These are phyloP conservation scores for Escallonia rubra DNA, from an alignment of 129 eudicot species.

Conservation along the genomic window DNA sequence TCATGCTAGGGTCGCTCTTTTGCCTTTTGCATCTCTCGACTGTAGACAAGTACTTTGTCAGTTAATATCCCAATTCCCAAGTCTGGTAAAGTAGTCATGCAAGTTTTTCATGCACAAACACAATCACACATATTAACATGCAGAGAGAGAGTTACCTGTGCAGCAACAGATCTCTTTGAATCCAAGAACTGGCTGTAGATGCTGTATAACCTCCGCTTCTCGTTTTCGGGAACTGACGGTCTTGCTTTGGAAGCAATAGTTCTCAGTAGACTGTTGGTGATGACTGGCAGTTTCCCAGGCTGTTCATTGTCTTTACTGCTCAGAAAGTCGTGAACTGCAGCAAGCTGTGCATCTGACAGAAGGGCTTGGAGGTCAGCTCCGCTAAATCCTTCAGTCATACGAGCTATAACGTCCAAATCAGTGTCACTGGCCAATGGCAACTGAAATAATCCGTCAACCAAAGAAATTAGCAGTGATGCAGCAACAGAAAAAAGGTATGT, in stretches of 20 bases:
- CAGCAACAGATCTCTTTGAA: conserved; percentile 65
- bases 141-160: conserved; percentile 58
- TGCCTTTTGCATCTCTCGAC: conserved; percentile 82
- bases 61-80: background rate
- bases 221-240: conserved; percentile 89
- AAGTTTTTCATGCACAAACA: background rate
- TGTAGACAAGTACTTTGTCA: conserved; percentile 20
- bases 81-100: background rate
- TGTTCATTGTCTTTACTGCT: conserved; percentile 40
- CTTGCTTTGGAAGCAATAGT: conserved; percentile 61
- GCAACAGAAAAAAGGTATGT: too few relatives aligned
- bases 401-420: conserved; percentile 55
- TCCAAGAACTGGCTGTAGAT: conserved; percentile 87
- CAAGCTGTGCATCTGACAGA: conserved; percentile 90
- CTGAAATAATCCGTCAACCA: conserved; percentile 23
- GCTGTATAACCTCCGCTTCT: conserved; percentile 66
- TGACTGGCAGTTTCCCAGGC: conserved; percentile 54
- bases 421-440: conserved; percentile 71
- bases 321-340: conserved; percentile 75
- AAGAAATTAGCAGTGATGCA: too few relatives aligned
- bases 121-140: too few relatives aligned
- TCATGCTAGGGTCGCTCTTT: conserved; percentile 78
- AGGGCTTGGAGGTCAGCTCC: conserved; percentile 98
- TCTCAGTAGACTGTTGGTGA: conserved; percentile 47
- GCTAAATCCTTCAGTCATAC: conserved; percentile 78